These are phyloP conservation scores for Lyophyllum atratum DNA, from an alignment of 768 basidiomycete species.

Conservation along the genomic window DNA sequence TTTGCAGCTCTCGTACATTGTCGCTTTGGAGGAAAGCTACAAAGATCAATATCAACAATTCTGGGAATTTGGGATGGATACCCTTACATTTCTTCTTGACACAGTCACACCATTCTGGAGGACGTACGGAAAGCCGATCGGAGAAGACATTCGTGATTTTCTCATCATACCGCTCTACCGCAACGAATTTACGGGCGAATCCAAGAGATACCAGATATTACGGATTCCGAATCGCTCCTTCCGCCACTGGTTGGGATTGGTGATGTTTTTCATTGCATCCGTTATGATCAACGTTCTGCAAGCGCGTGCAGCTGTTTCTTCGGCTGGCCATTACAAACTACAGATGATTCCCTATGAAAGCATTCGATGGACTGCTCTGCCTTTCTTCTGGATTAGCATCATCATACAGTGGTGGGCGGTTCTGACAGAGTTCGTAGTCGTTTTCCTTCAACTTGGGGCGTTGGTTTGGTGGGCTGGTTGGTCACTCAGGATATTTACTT, in stretches of 20 bases:
- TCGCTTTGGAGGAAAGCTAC: constrained; percentile 76
- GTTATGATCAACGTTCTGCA: constrained; percentile 57
- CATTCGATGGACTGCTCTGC: constrained; percentile 62
- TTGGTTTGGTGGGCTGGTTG: constrained; percentile 79
- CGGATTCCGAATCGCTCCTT: constrained; percentile 62
- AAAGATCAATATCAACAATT: constrained; percentile 78
- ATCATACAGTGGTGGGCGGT: constrained; percentile 71
- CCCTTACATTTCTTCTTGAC: constrained; percentile 73
- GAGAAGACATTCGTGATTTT: constrained; percentile 78
- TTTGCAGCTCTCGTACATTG: constrained; percentile 64
- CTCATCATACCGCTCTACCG: constrained; percentile 82
- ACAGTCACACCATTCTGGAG: constrained; percentile 81
- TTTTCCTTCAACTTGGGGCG: constrained; percentile 59
- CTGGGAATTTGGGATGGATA: constrained; percentile 82
- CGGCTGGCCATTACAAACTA: constrained; percentile 53
- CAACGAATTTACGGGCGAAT: constrained; percentile 81
- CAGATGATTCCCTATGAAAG: constrained; percentile 60
- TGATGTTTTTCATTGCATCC: constrained; percentile 50
- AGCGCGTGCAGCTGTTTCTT: constrained; percentile 56
- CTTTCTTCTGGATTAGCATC: constrained; percentile 65
- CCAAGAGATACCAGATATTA: constrained; percentile 63
- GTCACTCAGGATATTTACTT: constrained; percentile 53
- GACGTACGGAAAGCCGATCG: constrained; percentile 79
- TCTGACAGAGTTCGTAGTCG: constrained; percentile 55
- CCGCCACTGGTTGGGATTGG: constrained; percentile 68